Base-by-base conservation (phyloP, 1,284 basidiomycete species). In the Xerocomus nothofagi region DNA sequence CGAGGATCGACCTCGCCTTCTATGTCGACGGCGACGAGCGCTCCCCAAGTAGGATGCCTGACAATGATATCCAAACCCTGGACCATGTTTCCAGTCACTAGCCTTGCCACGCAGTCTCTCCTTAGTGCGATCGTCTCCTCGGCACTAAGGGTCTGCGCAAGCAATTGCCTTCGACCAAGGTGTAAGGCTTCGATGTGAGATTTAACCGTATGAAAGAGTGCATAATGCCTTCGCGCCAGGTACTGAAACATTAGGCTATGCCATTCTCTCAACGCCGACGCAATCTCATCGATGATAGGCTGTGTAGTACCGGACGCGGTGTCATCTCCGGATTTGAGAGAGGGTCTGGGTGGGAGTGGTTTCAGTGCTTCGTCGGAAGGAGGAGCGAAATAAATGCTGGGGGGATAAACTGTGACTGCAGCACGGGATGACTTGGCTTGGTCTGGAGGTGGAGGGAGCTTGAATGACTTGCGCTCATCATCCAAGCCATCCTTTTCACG, bases 211-310 rank as follows among this genome's bases (percentile, higher is more conserved):
- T 88, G 83, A 71, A 98, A 97, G 17, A 96, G 81, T 36, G 81
- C 81, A 73, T 99, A 99, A 63, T 98, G 91, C 49, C 93, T 82
- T 44, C 83, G 78, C 4, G 87, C 85, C 23, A 99, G 86, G 69
- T 98, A 95, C 48, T 87, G 85, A 63, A 94, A 95, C 78, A 98
- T 88, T 26, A 96, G 79, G 24, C 83, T 82, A 63, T 94, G 89
- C 93, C 95, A 98, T 79, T 98, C 96, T 31, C 95, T 84, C 36
- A 98, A 74, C 0, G 96, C 94, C 18, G 93, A 96, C 0, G 96
- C 91, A 59, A 99, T 97, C 73, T 99, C 96, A 70, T 99, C 96
- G 45, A 98, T 84, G 61, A 98, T 86, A 1, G 95, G 96, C 65
- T 97, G 94, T 11, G 72, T 74, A 23, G 79, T 76, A 6, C 93